Evolutionary conservation across 2,329 filamentous ascomycete species (phyloP), one percentile per base, ranked within the genome.

Genomic region (Parastagonospora avenae): DNA sequence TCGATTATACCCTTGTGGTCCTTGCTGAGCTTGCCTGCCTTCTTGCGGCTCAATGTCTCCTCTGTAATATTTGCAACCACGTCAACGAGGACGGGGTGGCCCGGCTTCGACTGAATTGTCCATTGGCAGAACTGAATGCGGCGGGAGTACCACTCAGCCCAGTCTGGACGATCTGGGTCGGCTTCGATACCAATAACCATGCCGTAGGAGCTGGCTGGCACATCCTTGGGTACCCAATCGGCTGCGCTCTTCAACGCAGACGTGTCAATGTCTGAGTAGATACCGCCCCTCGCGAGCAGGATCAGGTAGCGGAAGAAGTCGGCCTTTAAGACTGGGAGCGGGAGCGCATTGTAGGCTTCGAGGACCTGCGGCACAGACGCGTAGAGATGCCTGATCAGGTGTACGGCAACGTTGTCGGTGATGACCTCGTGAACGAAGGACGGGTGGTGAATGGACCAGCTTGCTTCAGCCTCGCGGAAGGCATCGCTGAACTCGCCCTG

Each of bases 61-160:
- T 90, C 82, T 0, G 93, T 96, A 67, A 99, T 92, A 60, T 87
- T 88, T 11, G 89, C 82, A 29, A 99, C 91, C 54, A 96, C 85
- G 54, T 97, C 91, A 55, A 92, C 86, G 51, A 99, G 82, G 10
- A 96, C 86, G 0, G 94, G 94, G 72, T 99, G 94, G 9, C 94
- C 94, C 0, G 93, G 89, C 75, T 99, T 99, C 50, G 90, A 80
- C 75, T 97, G 93, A 57, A 99, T 97, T 1, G 94, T 99, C 94
- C 94, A 99, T 74, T 99, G 94, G 77, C 94, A 99, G 76, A 99
- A 97, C 72, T 97, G 94, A 54, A 99, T 92, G 57, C 93, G 85
- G 52, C 94, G 89, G 57, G 91, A 94, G 79, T 97, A 99, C 94
- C 93, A 97, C 1, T 96, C 80, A 31, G 85, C 83, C 94, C 94